These are phyloP conservation scores for Boletus subluridellus DNA, from an alignment of 1,284 basidiomycete species.

Conservation along the genomic window DNA sequence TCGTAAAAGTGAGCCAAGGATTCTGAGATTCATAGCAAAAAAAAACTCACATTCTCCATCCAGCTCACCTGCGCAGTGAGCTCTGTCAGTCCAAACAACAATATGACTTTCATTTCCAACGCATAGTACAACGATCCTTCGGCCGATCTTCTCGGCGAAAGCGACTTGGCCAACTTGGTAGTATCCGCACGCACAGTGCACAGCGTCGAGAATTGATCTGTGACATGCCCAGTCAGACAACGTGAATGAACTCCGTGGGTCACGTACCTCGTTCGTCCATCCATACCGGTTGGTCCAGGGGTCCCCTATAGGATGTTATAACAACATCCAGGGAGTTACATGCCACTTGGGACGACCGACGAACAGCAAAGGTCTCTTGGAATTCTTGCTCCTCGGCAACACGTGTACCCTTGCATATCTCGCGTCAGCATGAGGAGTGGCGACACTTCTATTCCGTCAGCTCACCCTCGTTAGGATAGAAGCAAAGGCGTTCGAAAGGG, in stretches of 20 bases:
- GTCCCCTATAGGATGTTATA: slow-evolving; percentile 31
- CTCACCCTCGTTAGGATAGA: slow-evolving; percentile 34
- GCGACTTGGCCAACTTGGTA: slow-evolving; percentile 27
- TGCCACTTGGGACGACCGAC: slow-evolving; percentile 20
- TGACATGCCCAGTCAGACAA: background rate
- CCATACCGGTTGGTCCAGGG: slow-evolving; percentile 22
- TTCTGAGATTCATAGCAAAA: background rate
- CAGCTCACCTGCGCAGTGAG: slow-evolving; percentile 45
- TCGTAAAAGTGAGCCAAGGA: slow-evolving; percentile 4
- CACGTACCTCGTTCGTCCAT: slow-evolving; percentile 25
- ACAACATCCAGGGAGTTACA: slow-evolving; percentile 25
- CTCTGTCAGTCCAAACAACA: slow-evolving; percentile 47
- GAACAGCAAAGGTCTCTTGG: slow-evolving; percentile 23
- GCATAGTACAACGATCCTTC: slow-evolving; percentile 33
- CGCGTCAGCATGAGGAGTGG: background rate
- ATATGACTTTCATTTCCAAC: slow-evolving; percentile 38
- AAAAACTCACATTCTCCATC: slow-evolving; percentile 39
- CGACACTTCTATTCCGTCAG: background rate
- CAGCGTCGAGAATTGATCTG: slow-evolving; percentile 40
- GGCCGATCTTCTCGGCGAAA: slow-evolving; percentile 15
- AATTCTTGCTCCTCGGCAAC: slow-evolving; percentile 37
- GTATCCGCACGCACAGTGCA: slow-evolving; percentile 41
- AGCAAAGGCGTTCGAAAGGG: slow-evolving; percentile 29
- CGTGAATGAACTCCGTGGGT: background rate
- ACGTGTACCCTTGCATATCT: slow-evolving; percentile 28